Percentiles rank a stretch among this genome's conserved stretches.
Evolutionary conservation across 1,284 basidiomycete genomes (phyloP).

Genomic region (Ganoderma leucocontextum): DNA sequence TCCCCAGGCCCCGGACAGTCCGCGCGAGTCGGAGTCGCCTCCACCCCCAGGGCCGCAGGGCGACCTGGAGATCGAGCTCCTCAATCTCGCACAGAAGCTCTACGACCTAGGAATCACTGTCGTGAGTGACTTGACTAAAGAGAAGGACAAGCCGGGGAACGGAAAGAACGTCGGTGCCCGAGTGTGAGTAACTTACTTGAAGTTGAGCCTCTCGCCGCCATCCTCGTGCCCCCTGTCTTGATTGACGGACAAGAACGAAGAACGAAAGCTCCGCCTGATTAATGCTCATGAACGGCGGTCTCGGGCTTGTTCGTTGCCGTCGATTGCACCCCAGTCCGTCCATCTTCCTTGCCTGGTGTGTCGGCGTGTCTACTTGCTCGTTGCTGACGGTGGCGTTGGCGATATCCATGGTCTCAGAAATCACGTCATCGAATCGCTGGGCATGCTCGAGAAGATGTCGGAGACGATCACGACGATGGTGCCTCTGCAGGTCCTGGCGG

Average conservation of each 20-base stretch:
- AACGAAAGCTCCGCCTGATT: background rate
- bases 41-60: conserved; percentile 72
- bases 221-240: background rate
- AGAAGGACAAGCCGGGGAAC: conserved; percentile 69
- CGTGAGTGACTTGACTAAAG: conserved; percentile 80
- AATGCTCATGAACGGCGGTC: background rate
- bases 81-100: conserved; percentile 75
- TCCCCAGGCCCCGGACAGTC: conserved; percentile 70
- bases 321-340: background rate
- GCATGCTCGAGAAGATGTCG: conserved; percentile 70
- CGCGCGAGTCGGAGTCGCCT: conserved; percentile 73
- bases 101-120: conserved; percentile 83
- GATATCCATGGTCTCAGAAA: conserved; percentile 53
- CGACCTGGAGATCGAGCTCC: conserved; percentile 76
- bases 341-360: conserved; percentile 4
- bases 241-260: conserved; percentile 1
- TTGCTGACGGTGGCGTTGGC: conserved; percentile 8
- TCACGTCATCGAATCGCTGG: conserved; percentile 71
- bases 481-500: conserved; percentile 74
- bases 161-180: conserved; percentile 75
- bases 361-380: conserved; percentile 11
- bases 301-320: conserved; percentile 1
- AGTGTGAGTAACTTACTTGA: conserved; percentile 55
- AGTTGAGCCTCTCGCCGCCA: background rate
- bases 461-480: conserved; percentile 67